phyloP scores from a whole-genome alignment of 345 rosid genomes.

The Bretschneidera sinensis region DNA sequence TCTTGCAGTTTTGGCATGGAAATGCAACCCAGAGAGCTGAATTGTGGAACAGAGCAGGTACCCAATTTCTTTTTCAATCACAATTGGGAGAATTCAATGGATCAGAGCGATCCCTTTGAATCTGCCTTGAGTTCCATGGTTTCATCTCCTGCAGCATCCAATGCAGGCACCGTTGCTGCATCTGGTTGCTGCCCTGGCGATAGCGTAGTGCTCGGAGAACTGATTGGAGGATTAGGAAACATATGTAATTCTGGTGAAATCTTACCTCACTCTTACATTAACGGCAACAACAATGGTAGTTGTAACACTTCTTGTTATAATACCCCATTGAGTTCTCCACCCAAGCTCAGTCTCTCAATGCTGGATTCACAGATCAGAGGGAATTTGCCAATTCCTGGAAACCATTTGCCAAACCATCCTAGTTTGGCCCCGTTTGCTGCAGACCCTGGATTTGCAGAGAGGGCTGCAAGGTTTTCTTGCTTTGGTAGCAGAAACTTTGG shows the following conservation, averaged over 20 bases:
- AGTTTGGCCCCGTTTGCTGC: conserved; percentile 32
- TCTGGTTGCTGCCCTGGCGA: conserved; percentile 19
- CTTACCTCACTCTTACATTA: conserved; percentile 26
- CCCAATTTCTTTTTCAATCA: conserved; percentile 24
- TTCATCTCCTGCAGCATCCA: conserved; percentile 52
- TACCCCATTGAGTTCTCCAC: conserved; percentile 59
- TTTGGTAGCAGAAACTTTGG: not conserved
- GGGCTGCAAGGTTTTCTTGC: conserved; percentile 41
- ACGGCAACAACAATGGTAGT: conserved; percentile 15
- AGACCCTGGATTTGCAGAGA: conserved; percentile 46
- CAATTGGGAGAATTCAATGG: conserved; percentile 51
- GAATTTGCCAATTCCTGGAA: conserved; percentile 24
- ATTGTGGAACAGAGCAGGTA: conserved; percentile 17
- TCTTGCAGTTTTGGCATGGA: conserved; percentile 24
- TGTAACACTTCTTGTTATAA: conserved; percentile 37
- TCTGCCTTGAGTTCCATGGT: conserved; percentile 59
- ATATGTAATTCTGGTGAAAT: conserved; percentile 42
- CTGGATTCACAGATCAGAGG: conserved; percentile 40
- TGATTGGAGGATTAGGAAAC: conserved; percentile 65
- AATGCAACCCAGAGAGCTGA: conserved; percentile 19
- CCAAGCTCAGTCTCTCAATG: conserved; percentile 42
- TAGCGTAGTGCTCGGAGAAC: conserved; percentile 48
- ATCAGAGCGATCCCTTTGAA: conserved; percentile 76
- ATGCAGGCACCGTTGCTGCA: conserved; percentile 11
- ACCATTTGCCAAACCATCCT: conserved; percentile 16